Evolutionary conservation across 139 green algal species (phyloP).

Genomic region (Coccomyxa sp.): DNA sequence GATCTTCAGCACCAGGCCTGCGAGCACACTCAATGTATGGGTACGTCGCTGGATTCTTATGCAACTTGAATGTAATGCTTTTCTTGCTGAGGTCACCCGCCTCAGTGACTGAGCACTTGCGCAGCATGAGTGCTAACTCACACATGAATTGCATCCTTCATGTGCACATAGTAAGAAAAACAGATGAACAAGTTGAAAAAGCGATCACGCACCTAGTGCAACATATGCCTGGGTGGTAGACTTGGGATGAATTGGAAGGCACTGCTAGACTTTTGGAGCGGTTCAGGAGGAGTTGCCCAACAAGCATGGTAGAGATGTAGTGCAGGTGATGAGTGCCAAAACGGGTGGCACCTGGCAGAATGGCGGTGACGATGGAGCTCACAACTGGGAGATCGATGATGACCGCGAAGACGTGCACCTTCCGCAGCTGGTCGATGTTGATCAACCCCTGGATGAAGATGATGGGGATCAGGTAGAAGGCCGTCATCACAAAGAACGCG

Average conservation of each 20-base stretch:
- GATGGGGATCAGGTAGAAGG: constrained; percentile 25
- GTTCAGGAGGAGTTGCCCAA: neutral
- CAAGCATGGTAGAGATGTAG: neutral
- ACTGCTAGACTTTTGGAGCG: neutral
- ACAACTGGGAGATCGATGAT: constrained; percentile 12
- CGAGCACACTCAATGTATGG: neutral
- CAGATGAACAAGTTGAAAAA: too few relatives aligned
- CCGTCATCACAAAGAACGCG: constrained; percentile 14
- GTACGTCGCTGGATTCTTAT: too few relatives aligned
- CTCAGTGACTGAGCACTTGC: neutral
- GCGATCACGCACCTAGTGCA: too few relatives aligned
- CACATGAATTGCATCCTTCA: neutral
- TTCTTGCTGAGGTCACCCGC: neutral
- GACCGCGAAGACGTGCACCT: neutral
- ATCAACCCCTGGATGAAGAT: constrained; percentile 15
- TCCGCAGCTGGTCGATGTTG: constrained; percentile 10
- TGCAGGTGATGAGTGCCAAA: neutral
- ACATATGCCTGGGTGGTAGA: too few relatives aligned
- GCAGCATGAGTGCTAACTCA: too few relatives aligned
- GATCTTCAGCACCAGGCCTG: constrained; percentile 63
- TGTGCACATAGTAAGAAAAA: neutral
- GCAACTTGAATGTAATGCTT: neutral
- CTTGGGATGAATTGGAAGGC: too few relatives aligned
- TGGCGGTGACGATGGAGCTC: constrained; percentile 7
- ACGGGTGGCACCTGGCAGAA: constrained; percentile 9